phyloP scores from a whole-genome alignment of 1,284 basidiomycete genomes.

The Ceratorhiza oryzae-sativae region DNA sequence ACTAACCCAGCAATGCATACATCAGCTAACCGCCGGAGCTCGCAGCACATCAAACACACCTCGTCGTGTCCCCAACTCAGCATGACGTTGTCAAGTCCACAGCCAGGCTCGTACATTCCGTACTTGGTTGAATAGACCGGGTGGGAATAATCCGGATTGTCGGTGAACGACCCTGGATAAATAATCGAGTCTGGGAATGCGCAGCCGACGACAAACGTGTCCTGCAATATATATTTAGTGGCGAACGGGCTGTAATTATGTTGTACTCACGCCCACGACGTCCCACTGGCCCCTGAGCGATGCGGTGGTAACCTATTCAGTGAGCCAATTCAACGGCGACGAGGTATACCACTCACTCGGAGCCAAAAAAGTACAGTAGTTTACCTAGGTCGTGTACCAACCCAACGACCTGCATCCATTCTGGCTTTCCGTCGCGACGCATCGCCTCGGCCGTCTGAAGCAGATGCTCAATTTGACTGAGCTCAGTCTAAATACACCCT shows the following conservation, averaged over 20 bases:
- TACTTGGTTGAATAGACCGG: slow-evolving; percentile 77
- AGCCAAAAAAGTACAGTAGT: slow-evolving; percentile 80
- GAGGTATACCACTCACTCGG: slow-evolving; percentile 55
- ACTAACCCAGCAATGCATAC: slow-evolving; percentile 54
- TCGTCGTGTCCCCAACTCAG: slow-evolving; percentile 92
- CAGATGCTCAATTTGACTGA: slow-evolving; percentile 89
- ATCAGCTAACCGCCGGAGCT: slow-evolving; percentile 4
- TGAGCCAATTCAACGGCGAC: background rate
- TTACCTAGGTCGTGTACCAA: slow-evolving; percentile 90
- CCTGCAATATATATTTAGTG: slow-evolving; percentile 54
- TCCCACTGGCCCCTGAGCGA: slow-evolving; percentile 82
- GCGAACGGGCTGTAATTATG: background rate
- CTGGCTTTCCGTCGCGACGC: slow-evolving; percentile 84
- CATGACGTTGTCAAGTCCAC: slow-evolving; percentile 91
- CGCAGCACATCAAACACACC: slow-evolving; percentile 53
- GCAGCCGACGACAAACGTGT: slow-evolving; percentile 89
- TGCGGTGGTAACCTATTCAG: slow-evolving; percentile 11
- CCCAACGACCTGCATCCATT: slow-evolving; percentile 84
- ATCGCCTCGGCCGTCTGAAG: slow-evolving; percentile 93
- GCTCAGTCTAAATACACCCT: slow-evolving; percentile 60
- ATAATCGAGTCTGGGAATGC: slow-evolving; percentile 84
- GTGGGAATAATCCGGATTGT: slow-evolving; percentile 78
- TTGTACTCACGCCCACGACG: slow-evolving; percentile 75
- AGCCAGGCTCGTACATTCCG: slow-evolving; percentile 84
- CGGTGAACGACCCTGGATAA: slow-evolving; percentile 83